These are phyloP conservation scores for Phytophthora vignae DNA, from an alignment of 352 stramenopile species.

Conservation along the genomic window DNA sequence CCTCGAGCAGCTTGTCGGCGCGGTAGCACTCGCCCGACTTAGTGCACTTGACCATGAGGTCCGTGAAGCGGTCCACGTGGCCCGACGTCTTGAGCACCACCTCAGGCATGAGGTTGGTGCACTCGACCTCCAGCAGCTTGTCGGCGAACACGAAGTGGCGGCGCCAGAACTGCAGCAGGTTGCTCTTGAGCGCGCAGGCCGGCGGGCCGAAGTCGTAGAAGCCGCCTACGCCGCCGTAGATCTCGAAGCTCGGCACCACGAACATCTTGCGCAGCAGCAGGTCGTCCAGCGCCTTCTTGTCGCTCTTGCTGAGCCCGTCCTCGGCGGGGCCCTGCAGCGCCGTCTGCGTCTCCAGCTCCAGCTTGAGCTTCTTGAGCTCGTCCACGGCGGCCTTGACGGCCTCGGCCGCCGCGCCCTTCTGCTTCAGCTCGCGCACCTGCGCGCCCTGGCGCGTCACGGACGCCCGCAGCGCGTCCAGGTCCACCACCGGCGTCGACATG, in stretches of 20 bases:
- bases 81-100: conserved; percentile 98
- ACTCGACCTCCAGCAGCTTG: conserved; percentile 99
- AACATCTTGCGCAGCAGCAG: conserved; percentile 99
- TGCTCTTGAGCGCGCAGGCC: conserved; percentile 96
- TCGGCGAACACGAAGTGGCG: conserved; percentile 99
- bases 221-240: conserved; percentile 98
- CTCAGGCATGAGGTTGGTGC: conserved; percentile 98
- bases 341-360: conserved; percentile 84
- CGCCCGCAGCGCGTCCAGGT: conserved; percentile 94
- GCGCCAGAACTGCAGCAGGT: conserved; percentile 97
- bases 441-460: conserved; percentile 96
- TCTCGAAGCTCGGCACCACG: conserved; percentile 99
- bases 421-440: conserved; percentile 97
- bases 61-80: conserved; percentile 99
- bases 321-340: conserved; percentile 72
- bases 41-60: conserved; percentile 99
- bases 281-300: conserved; percentile 96
- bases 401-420: conserved; percentile 89
- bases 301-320: conserved; percentile 73
- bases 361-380: conserved; percentile 95
- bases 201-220: conserved; percentile 99
- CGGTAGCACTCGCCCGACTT: conserved; percentile 98
- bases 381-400: conserved; percentile 93
- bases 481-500: conserved; percentile 54
- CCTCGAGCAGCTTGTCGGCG: conserved; percentile 99